phyloP scores from a whole-genome alignment of 805 yeast genomes.

The Saturnispora hagleri region DNA sequence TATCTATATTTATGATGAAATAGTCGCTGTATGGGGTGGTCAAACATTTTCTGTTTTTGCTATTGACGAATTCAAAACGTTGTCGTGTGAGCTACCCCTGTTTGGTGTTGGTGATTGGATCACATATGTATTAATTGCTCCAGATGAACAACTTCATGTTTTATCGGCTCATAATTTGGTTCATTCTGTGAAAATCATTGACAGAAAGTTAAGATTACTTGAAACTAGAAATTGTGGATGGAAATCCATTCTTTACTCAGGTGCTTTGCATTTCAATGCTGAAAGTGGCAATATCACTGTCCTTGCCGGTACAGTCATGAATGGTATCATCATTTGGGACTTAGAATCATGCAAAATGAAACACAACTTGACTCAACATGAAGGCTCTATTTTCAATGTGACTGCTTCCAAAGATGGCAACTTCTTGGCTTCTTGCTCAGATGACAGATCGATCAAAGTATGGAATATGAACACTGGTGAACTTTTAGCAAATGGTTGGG shows the following conservation, averaged over 20 bases:
- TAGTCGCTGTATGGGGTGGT: constrained; percentile 51
- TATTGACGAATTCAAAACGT: constrained; percentile 23
- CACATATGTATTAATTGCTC: constrained; percentile 44
- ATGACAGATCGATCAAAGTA: constrained; percentile 79
- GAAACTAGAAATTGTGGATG: constrained; percentile 44
- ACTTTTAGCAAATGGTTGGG: constrained; percentile 81
- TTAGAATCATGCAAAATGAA: constrained; percentile 32
- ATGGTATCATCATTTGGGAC: constrained; percentile 79
- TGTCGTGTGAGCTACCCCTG: constrained; percentile 28
- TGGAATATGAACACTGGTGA: constrained; percentile 56
- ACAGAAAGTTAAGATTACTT: constrained; percentile 17
- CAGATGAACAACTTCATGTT: constrained; percentile 31
- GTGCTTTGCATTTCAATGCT: constrained; percentile 49
- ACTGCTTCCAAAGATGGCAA: constrained; percentile 47
- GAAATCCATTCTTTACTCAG: constrained; percentile 82
- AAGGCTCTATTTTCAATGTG: constrained; percentile 87
- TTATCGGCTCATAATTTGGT: constrained; percentile 77
- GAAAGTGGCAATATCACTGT: constrained; percentile 34
- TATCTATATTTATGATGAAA: constrained; percentile 32
- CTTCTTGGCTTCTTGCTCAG: constrained; percentile 74
- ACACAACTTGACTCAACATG: constrained; percentile 63
- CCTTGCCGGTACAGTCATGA: constrained; percentile 91
- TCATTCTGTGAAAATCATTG: constrained; percentile 27
- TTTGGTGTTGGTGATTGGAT: constrained; percentile 73
- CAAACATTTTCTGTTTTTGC: constrained; percentile 47